These are phyloP conservation scores for Dioscorea zingiberensis DNA, from an alignment of 106 monocot genomes.

Conservation along the genomic window DNA sequence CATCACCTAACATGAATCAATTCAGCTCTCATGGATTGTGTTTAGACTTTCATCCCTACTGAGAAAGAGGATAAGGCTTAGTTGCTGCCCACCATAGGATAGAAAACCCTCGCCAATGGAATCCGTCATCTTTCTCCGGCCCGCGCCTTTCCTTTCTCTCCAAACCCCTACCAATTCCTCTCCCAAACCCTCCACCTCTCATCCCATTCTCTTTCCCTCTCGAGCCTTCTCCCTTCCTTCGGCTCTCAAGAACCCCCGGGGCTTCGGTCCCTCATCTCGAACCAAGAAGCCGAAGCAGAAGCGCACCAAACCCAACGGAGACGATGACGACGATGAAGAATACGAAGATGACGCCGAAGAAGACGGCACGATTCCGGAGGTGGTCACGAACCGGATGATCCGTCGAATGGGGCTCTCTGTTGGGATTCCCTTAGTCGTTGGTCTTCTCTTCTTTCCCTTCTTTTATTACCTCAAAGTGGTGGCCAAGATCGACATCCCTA, in stretches of 20 bases:
- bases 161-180: background rate
- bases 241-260: conserved; percentile 44
- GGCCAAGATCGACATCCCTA: conserved; percentile 78
- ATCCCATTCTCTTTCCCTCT: background rate
- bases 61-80: too few relatives aligned
- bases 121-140: background rate
- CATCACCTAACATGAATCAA: too few relatives aligned
- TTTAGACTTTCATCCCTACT: too few relatives aligned
- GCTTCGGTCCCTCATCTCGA: conserved; percentile 51
- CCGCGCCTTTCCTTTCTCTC: background rate
- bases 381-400: conserved; percentile 97
- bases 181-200: background rate
- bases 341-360: conserved; percentile 2
- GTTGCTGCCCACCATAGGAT: too few relatives aligned
- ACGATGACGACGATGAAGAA: conserved; percentile 30
- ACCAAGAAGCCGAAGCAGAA: conserved; percentile 18
- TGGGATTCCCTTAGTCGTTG: conserved; percentile 60
- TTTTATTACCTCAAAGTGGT: conserved; percentile 91
- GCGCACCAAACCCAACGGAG: conserved; percentile 12
- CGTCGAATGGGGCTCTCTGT: conserved; percentile 71
- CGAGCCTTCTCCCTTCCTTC: background rate
- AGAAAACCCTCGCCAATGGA: background rate
- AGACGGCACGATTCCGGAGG: conserved; percentile 74
- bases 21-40: too few relatives aligned
- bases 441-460: conserved; percentile 85